These are phyloP conservation scores for Xerocomellus dryophilus DNA, from an alignment of 768 basidiomycete species.

Conservation along the genomic window DNA sequence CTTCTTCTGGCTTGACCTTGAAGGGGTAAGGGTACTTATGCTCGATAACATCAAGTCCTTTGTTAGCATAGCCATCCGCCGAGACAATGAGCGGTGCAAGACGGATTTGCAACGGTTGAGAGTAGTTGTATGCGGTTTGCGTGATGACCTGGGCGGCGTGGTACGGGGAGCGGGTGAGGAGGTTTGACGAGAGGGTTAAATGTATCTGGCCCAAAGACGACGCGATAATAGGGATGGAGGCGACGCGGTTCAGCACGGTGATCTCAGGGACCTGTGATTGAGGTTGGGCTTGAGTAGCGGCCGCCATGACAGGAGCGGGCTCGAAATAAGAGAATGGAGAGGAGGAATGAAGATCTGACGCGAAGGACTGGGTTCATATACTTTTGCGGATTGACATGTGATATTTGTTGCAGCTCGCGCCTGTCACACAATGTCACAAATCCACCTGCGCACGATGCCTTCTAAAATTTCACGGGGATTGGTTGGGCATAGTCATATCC, in stretches of 20 bases:
- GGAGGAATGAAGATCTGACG: constrained; percentile 7
- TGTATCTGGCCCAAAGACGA: constrained; percentile 61
- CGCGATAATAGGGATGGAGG: constrained; percentile 71
- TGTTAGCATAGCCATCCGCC: constrained; percentile 68
- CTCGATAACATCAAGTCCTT: constrained; percentile 71
- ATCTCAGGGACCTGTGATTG: constrained; percentile 44
- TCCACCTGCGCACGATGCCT: not conserved
- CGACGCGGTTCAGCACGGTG: constrained; percentile 60
- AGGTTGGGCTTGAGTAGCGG: constrained; percentile 29
- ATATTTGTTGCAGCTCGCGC: constrained; percentile 14
- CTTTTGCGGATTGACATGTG: constrained; percentile 21
- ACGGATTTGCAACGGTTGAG: constrained; percentile 62
- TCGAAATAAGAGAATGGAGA: not conserved
- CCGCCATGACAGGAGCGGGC: constrained; percentile 33
- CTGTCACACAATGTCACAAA: constrained; percentile 27
- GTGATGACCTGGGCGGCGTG: constrained; percentile 61
- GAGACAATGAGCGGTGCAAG: constrained; percentile 63
- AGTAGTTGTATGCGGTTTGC: constrained; percentile 53
- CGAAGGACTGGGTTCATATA: constrained; percentile 29
- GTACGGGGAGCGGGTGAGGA: constrained; percentile 64
- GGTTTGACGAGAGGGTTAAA: constrained; percentile 53
- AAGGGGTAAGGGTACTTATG: constrained; percentile 75
- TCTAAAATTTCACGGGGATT: constrained; percentile 11
- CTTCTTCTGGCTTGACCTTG: constrained; percentile 68
- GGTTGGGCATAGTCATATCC: not conserved